Conservation (phyloP, 306 rosid species). For the Fragaria iinumae region DNA sequence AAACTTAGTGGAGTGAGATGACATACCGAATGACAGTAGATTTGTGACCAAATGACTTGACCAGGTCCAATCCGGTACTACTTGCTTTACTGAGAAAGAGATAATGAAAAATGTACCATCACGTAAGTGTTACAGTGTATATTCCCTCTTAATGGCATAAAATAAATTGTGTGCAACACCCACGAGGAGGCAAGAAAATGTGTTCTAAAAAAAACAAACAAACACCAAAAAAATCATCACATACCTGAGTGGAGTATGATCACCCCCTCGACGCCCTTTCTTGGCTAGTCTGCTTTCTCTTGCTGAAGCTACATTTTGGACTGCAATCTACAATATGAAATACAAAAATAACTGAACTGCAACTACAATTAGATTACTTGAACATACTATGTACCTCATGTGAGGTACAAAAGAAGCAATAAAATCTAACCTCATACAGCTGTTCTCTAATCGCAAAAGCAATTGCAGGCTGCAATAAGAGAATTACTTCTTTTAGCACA, state of each 20-base stretch:
- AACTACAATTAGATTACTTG: neutral
- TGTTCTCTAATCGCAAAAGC: conserved; percentile 87
- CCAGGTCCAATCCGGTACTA: conserved; percentile 72
- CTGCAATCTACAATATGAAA: conserved; percentile 58
- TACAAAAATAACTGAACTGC: conserved; percentile 7
- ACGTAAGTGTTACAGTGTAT: neutral
- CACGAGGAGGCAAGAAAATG: neutral
- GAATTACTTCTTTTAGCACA: conserved; percentile 13
- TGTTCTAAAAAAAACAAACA: neutral
- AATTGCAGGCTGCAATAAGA: conserved; percentile 75
- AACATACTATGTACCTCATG: neutral
- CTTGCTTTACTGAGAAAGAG: conserved; percentile 61
- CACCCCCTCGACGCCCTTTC: conserved; percentile 80
- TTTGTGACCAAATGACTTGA: conserved; percentile 82
- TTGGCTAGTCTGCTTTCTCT: conserved; percentile 93
- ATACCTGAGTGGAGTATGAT: conserved; percentile 67
- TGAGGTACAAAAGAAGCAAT: conserved; percentile 7
- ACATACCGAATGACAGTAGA: conserved; percentile 86
- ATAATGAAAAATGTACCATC: neutral
- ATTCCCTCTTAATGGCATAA: neutral
- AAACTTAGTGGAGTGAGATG: conserved; percentile 11
- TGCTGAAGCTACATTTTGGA: conserved; percentile 81
- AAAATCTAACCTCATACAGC: conserved; percentile 65
- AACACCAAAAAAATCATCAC: neutral
- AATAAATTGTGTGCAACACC: neutral